Evolutionary conservation across 2,329 filamentous ascomycete genomes (phyloP).

Genomic region (Fonsecaea pedrosoi): DNA sequence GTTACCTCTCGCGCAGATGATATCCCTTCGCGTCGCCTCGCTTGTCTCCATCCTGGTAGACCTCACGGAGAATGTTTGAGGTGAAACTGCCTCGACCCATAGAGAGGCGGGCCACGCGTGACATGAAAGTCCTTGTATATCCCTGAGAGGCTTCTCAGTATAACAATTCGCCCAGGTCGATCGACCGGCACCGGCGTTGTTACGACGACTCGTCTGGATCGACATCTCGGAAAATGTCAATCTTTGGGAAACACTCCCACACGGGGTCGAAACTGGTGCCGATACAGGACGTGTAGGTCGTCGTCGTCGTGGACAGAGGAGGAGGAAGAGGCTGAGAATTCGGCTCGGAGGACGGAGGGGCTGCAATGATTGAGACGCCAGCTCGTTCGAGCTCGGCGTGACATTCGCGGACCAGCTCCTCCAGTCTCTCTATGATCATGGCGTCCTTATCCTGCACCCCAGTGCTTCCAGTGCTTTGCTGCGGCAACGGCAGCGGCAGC

Average conservation of each 20-base stretch:
- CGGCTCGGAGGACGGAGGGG: neutral
- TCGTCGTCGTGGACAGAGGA: neutral
- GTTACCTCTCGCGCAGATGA: no score
- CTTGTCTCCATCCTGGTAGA: neutral
- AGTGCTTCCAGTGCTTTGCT: no score
- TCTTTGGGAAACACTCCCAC: conserved; percentile 28
- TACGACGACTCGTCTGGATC: neutral
- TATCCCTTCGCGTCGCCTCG: no score
- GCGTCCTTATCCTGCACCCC: conserved; percentile 9
- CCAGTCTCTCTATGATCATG: conserved; percentile 21
- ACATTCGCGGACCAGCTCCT: conserved; percentile 25
- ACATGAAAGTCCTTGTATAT: no score
- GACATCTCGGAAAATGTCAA: conserved; percentile 11
- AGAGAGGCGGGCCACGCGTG: neutral
- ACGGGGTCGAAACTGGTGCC: conserved; percentile 23
- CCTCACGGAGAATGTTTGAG: neutral
- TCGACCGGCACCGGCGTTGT: neutral
- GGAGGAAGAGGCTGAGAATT: no score
- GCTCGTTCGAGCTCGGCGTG: conserved; percentile 22
- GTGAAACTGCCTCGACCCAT: neutral
- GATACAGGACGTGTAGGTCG: neutral
- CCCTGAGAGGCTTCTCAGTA: no score
- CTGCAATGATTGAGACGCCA: conserved; percentile 6
- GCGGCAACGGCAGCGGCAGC: conserved; percentile 4
- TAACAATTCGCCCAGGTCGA: no score